Evolutionary conservation across 805 yeast species (phyloP).

Genomic region (Teunomyces panamensis): DNA sequence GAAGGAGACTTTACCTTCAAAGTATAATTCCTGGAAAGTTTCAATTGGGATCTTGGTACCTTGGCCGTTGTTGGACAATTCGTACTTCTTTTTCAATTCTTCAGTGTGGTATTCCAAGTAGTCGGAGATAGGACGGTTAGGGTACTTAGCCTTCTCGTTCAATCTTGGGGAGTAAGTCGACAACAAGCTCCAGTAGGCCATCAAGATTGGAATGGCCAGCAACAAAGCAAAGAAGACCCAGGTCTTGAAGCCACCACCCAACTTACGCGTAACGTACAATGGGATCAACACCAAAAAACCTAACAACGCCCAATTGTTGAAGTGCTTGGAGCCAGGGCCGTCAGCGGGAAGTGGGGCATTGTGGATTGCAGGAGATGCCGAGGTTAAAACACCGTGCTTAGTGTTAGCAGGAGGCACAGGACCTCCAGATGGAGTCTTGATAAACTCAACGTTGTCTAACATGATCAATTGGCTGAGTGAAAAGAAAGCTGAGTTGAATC

Average conservation of each 20-base stretch:
- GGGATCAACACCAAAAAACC: conserved; percentile 58
- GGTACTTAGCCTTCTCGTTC: conserved; percentile 72
- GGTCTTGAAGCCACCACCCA: conserved; percentile 69
- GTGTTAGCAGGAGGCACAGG: conserved; percentile 29
- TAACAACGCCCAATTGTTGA: conserved; percentile 57
- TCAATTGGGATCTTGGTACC: conserved; percentile 83
- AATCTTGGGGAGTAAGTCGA: conserved; percentile 79
- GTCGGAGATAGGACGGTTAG: conserved; percentile 72
- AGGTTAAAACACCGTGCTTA: conserved; percentile 36
- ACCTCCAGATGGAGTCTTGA: conserved; percentile 56
- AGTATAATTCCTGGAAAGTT: conserved; percentile 85
- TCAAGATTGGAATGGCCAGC: conserved; percentile 63
- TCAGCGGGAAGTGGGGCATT: conserved; percentile 90
- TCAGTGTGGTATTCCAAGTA: conserved; percentile 81
- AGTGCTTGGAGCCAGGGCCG: conserved; percentile 80
- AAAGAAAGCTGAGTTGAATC: neutral
- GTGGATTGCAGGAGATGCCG: conserved; percentile 64
- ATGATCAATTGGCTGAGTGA: conserved; percentile 13
- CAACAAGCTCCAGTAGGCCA: conserved; percentile 78
- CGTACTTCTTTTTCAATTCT: conserved; percentile 34
- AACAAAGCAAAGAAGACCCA: conserved; percentile 59
- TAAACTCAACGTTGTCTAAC: conserved; percentile 49
- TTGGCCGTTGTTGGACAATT: conserved; percentile 49
- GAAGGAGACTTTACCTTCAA: conserved; percentile 78
- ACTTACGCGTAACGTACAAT: conserved; percentile 54